Evolutionary conservation across 225 moss, liverwort and hornwort species (phyloP).

Genomic region (Takakia lepidozioides): DNA sequence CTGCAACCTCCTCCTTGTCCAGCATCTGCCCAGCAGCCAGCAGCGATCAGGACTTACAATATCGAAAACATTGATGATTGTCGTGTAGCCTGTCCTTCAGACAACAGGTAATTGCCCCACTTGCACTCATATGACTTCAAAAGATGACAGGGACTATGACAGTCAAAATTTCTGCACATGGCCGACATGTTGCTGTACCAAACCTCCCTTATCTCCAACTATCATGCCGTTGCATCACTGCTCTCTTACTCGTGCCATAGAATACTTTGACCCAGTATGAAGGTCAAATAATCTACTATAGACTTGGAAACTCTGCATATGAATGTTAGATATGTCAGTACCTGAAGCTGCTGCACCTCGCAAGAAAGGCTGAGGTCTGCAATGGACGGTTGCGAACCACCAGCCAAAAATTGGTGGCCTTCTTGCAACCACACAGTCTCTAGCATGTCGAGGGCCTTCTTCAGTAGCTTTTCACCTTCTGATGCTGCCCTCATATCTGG

Average conservation of each 20-base stretch:
- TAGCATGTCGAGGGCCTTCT: conserved; percentile 4
- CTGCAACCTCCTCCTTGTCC: conserved; percentile 2
- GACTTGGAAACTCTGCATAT: not conserved
- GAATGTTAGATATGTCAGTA: not conserved
- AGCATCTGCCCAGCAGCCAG: conserved; percentile 3
- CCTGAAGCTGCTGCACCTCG: conserved; percentile 8
- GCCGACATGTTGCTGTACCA: too few species aligned
- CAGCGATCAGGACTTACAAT: not conserved
- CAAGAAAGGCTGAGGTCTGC: conserved; percentile 7
- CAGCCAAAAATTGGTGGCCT: conserved; percentile 7
- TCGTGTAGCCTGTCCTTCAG: too few species aligned
- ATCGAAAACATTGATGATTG: too few species aligned
- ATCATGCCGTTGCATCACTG: too few species aligned
- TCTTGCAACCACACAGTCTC: conserved; percentile 8
- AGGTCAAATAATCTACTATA: not conserved
- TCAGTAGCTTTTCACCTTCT: not conserved
- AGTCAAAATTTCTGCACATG: too few species aligned
- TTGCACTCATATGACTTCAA: not conserved
- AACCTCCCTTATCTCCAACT: too few species aligned
- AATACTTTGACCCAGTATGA: too few species aligned
- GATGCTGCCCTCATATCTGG: not conserved
- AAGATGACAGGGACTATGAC: not conserved
- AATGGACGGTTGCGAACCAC: conserved; percentile 3
- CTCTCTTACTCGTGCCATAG: too few species aligned
- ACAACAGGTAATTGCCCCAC: not conserved